Evolutionary conservation across 179 eudicot species (phyloP), one percentile per base, ranked within the genome.

Genomic region (Corrigiola litoralis): DNA sequence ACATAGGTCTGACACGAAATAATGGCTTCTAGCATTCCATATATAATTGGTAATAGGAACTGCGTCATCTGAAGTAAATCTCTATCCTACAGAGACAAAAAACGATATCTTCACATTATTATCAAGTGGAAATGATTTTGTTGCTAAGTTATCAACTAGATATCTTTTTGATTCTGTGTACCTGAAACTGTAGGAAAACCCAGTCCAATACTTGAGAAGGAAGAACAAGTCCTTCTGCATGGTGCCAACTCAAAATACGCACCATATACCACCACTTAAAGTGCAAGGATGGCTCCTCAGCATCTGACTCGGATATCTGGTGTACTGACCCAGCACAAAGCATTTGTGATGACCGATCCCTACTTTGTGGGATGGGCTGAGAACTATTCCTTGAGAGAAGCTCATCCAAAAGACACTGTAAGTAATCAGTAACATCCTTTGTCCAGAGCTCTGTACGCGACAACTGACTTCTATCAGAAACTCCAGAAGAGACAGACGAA

Each of bases 231-330:
- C 90, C 95, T 84, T 95, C 96, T 20, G 84, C 77, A 68, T 72
- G 82, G 81, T 95, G 99, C 90, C 96, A 95, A 48, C 87, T 92
- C 68, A 95, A 71, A 61, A 95, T 80, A 54, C 95, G 91, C 70
- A 95, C 96, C 61, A 91, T 81, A 75, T 95, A 95, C 87, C 95
- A 87, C 99, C 97, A 95, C 82, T 95, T 95, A 61, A 84, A 82
- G 75, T 91, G 83, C 76, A 95, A 75, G 24, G 97, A 80, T 51
- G 97, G 96, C 75, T 87, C 99, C 59, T 82, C 96, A 58, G 74
- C 77, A 75, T 83, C 47, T 4, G 67, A 25, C 64, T 83, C 83
- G 63, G 65, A 59, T 61, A 81, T 95, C 55, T 70, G 84, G 37
- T 77, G 89, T 69, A 74, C 50, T 24, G 89, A 72, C 31, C 90